Evolutionary conservation across 192 early-diverging fungal species (phyloP).

Genomic region (Coemansia sp.): DNA sequence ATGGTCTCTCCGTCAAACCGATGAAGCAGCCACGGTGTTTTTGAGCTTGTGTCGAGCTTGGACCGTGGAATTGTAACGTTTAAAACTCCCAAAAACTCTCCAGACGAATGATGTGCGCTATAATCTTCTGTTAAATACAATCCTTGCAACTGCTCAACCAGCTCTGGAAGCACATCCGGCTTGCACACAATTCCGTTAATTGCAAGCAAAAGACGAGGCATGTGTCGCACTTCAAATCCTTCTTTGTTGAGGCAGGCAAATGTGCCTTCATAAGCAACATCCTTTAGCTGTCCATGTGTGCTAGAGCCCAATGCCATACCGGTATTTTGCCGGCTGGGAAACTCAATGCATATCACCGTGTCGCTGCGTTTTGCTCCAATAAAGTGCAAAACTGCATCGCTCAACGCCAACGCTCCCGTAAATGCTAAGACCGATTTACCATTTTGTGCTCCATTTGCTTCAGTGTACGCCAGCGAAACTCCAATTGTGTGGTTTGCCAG

Average conservation of each 20-base stretch:
- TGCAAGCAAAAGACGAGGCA: conserved; percentile 12
- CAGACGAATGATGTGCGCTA: not conserved
- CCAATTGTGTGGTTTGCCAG: conserved; percentile 24
- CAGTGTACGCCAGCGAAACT: conserved; percentile 13
- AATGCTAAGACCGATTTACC: conserved; percentile 4
- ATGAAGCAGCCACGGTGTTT: conserved; percentile 10
- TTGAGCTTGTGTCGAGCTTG: conserved; percentile 28
- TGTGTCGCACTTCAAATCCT: not conserved
- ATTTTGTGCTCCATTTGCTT: not conserved
- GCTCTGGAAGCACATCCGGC: conserved; percentile 13
- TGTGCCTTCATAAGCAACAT: conserved; percentile 23
- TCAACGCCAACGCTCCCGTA: conserved; percentile 11
- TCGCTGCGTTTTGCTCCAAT: conserved; percentile 6
- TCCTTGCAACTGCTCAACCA: conserved; percentile 10
- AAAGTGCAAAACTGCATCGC: conserved; percentile 9
- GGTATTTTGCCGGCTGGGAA: conserved; percentile 1
- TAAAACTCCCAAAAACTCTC: conserved; percentile 19
- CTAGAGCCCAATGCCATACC: not conserved
- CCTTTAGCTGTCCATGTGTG: conserved; percentile 7
- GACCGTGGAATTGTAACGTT: conserved; percentile 14
- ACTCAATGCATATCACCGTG: conserved; percentile 5
- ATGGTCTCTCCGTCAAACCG: conserved; percentile 20
- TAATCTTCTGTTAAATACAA: not conserved
- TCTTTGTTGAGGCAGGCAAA: conserved; percentile 11
- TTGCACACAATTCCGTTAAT: conserved; percentile 23